Base-by-base conservation (phyloP, 768 basidiomycete species). In the Butyriboletus loyo region DNA sequence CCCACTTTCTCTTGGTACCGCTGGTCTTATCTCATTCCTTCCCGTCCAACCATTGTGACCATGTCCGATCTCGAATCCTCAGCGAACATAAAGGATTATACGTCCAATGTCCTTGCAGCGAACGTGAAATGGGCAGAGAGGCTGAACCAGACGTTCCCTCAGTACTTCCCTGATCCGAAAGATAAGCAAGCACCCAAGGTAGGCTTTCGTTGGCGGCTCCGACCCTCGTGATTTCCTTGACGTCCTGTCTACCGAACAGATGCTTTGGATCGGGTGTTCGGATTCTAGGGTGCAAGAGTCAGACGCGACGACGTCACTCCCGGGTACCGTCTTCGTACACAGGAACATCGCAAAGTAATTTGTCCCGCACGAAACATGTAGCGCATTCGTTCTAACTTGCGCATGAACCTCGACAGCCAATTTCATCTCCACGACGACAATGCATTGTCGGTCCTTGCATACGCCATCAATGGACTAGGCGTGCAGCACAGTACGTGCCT, bases 201-300 rank as follows among this genome's bases (percentile, higher is more conserved):
- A 38, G 15, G 55, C 25, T 27, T 31, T n/a, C 27, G 11, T 40
- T 19, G 36, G 11, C 24, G 5, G 5, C 7, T 24, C 9, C 9
- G 10, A 24, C 17, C 14, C 24, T 40, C 37, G 19, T 25, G 10
- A 22, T 30, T 9, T 5, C 14, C 21, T 40, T 52, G 44, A 46
- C 22, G 7, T 35, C 7, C 21, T 7, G 2, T 7, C 14, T 1
- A 8, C 30, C 30, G 9, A 7, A 19, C 36, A 89, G 87, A 74
- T 85, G 11, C 80, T 88, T 60, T 90, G 86, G 87, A 81, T 90
- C 63, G 86, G 87, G 45, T 90, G 87, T 67, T 79, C 90, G 34
- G 92, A 95, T 68, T 93, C 90, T 11, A 77, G 92, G 56, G 87
- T 92, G 3, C 90, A 89, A 19, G 91, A 92, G 67, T 82, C 82